phyloP scores from a whole-genome alignment of 2,329 filamentous ascomycete genomes.

The Hymenoscyphus scutula region DNA sequence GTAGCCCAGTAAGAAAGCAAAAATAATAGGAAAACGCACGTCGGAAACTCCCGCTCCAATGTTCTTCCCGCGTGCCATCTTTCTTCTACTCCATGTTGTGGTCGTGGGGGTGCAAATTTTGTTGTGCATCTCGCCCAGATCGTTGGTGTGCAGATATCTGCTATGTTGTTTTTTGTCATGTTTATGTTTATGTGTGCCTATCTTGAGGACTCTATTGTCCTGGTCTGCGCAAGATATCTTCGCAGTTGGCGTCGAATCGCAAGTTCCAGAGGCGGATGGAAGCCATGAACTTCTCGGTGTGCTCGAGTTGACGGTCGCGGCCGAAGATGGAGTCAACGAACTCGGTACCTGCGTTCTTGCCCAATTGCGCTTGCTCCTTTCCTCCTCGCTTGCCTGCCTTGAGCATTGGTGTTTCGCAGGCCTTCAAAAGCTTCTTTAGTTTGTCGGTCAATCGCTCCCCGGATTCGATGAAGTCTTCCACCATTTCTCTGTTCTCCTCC shows the following conservation, averaged over 20 bases:
- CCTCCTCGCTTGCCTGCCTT: slow-evolving; percentile 74
- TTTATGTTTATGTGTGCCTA: no score
- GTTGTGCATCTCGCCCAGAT: neutral
- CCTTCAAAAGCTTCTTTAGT: slow-evolving; percentile 82
- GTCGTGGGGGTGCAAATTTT: neutral
- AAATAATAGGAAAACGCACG: neutral
- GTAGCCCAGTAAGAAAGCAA: neutral
- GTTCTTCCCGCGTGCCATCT: neutral
- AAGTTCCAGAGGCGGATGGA: slow-evolving; percentile 84
- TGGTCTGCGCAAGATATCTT: slow-evolving; percentile 72
- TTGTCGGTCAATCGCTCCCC: slow-evolving; percentile 84
- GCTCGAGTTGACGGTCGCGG: slow-evolving; percentile 81
- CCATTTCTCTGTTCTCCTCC: slow-evolving; percentile 71
- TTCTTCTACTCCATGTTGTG: neutral
- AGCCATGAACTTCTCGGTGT: slow-evolving; percentile 91
- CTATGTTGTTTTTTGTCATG: neutral
- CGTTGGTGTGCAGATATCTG: neutral
- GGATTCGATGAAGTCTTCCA: slow-evolving; percentile 86
- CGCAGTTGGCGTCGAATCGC: slow-evolving; percentile 92
- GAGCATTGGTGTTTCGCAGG: slow-evolving; percentile 94
- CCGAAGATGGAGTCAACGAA: slow-evolving; percentile 97
- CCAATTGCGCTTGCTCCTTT: slow-evolving; percentile 69
- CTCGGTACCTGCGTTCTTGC: slow-evolving; percentile 88
- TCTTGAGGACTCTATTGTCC: slow-evolving; percentile 25
- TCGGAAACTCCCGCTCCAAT: neutral